These are phyloP conservation scores for Uncinocarpus reesii DNA, from an alignment of 2,329 filamentous ascomycete genomes.

Conservation along the genomic window DNA sequence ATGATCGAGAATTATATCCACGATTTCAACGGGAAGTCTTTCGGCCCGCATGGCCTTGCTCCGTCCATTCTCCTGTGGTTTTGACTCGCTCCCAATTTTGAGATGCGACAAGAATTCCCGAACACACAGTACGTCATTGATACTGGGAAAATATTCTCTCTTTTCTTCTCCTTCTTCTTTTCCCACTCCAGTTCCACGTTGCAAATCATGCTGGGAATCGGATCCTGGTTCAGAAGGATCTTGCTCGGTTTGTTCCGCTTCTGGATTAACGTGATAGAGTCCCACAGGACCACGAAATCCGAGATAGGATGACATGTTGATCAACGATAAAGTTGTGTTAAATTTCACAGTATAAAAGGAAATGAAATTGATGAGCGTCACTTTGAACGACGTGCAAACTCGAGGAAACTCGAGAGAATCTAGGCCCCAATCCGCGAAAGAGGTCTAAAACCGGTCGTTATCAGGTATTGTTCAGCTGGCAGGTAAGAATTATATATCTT, in stretches of 20 bases:
- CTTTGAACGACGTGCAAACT: too few relatives aligned
- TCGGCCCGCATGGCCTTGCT: background rate
- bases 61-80: background rate
- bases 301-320: background rate
- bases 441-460: background rate
- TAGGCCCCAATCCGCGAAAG: too few relatives aligned
- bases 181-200: background rate
- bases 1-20: conserved; percentile 33
- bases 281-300: background rate
- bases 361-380: background rate
- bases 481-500: too few relatives aligned
- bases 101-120: conserved; percentile 25
- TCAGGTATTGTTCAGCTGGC: background rate
- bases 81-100: background rate
- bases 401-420: too few relatives aligned
- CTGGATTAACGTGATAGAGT: conserved; percentile 3
- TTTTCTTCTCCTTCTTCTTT: background rate
- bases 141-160: conserved; percentile 17
- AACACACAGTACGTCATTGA: conserved; percentile 28
- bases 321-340: background rate
- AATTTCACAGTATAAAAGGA: background rate
- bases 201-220: background rate
- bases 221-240: background rate
- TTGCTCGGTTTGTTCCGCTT: background rate
- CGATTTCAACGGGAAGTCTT: conserved; percentile 28